These are phyloP conservation scores for Boletus rufocinnamomeus DNA, from an alignment of 768 basidiomycete species.

Conservation along the genomic window DNA sequence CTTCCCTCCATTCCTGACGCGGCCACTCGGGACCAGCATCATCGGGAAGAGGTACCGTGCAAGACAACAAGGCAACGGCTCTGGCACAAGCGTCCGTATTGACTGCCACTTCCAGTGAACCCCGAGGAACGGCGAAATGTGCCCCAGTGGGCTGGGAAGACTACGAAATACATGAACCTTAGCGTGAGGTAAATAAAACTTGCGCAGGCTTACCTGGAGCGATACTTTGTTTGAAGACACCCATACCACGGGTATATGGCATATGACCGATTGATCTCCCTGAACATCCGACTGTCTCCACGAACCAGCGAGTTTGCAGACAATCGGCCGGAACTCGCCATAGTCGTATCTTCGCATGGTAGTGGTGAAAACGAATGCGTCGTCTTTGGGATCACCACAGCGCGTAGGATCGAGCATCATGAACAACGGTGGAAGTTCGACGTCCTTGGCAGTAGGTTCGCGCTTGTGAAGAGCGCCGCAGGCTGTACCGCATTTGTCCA, in stretches of 20 bases:
- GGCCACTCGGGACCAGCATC: conserved; percentile 83
- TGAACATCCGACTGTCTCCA: conserved; percentile 74
- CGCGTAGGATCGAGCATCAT: conserved; percentile 87
- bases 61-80: conserved; percentile 79
- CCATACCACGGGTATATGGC: conserved; percentile 70
- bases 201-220: conserved; percentile 50
- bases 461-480: conserved; percentile 81
- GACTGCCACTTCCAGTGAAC: conserved; percentile 50
- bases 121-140: conserved; percentile 62
- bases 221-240: conserved; percentile 46
- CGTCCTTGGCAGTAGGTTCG: conserved; percentile 43
- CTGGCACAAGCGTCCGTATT: conserved; percentile 65
- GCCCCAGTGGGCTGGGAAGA: conserved; percentile 56
- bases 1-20: conserved; percentile 67
- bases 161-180: conserved; percentile 37
- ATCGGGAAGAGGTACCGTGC: conserved; percentile 67
- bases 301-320: conserved; percentile 68
- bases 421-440: conserved; percentile 58
- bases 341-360: conserved; percentile 78
- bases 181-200: not conserved
- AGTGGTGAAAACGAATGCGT: conserved; percentile 84
- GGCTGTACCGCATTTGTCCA: conserved; percentile 89
- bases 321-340: conserved; percentile 75
- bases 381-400: conserved; percentile 69
- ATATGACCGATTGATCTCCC: conserved; percentile 51